phyloP scores from a whole-genome alignment of 2,329 filamentous ascomycete species.

The Triangularia setosa region DNA sequence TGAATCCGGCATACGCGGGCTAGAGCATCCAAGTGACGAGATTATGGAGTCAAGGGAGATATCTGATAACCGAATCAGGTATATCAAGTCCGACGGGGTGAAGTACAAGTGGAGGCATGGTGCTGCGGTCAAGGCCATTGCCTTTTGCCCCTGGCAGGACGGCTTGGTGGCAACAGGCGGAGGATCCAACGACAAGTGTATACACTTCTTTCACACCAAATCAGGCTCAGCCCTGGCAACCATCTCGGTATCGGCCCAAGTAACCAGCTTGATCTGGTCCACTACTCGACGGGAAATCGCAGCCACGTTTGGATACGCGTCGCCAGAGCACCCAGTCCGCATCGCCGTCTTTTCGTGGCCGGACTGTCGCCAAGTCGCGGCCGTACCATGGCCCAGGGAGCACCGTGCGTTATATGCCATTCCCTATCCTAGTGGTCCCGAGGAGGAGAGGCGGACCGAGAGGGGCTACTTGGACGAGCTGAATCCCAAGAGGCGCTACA shows the following conservation, averaged over 20 bases:
- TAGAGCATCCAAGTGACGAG: constrained; percentile 16
- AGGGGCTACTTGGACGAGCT: constrained; percentile 47
- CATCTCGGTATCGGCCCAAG: constrained; percentile 88
- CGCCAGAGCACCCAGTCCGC: constrained; percentile 82
- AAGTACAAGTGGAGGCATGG: constrained; percentile 73
- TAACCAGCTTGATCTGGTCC: constrained; percentile 90
- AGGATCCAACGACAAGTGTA: constrained; percentile 89
- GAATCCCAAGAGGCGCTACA: constrained; percentile 43
- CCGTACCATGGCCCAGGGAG: constrained; percentile 78
- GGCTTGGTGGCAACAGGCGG: constrained; percentile 86
- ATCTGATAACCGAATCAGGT: constrained; percentile 5
- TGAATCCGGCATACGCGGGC: background rate
- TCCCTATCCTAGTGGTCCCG: constrained; percentile 61
- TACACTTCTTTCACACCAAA: constrained; percentile 88
- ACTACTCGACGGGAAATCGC: constrained; percentile 80
- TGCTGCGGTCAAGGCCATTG: constrained; percentile 92
- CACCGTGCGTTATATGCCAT: constrained; percentile 84
- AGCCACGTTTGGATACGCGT: constrained; percentile 89
- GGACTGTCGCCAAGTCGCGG: constrained; percentile 77
- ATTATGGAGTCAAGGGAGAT: background rate
- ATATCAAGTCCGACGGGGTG: constrained; percentile 34
- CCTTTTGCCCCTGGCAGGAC: constrained; percentile 92
- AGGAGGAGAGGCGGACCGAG: constrained; percentile 28
- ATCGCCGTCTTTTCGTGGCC: constrained; percentile 96
- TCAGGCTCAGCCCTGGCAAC: constrained; percentile 82